phyloP scores from a whole-genome alignment of 164 flowering plant species.

The Umbellularia californica region DNA sequence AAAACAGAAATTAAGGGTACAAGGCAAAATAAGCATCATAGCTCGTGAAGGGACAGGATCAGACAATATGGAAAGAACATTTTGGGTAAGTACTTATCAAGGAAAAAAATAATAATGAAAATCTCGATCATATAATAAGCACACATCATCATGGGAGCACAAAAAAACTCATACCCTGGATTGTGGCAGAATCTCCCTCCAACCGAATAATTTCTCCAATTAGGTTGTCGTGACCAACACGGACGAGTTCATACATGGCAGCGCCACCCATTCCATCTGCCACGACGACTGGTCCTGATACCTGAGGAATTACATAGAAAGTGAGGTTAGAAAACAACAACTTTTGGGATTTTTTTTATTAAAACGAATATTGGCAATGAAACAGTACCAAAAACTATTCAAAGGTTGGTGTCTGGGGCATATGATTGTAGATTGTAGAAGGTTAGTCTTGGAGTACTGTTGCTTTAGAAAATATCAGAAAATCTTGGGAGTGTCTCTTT shows the following conservation, averaged over 20 bases:
- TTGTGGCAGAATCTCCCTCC: slow-evolving; percentile 99
- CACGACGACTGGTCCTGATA: slow-evolving; percentile 97
- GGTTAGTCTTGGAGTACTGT: no score
- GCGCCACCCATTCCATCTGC: slow-evolving; percentile 99
- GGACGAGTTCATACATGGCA: slow-evolving; percentile 99
- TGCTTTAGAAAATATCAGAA: no score
- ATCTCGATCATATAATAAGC: neutral
- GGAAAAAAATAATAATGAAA: neutral
- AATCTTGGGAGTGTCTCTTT: neutral
- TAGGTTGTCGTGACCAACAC: slow-evolving; percentile 96
- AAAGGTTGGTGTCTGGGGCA: no score
- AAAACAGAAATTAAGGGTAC: neutral
- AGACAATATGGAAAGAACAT: no score
- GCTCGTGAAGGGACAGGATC: neutral
- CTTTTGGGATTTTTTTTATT: no score
- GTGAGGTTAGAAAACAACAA: neutral
- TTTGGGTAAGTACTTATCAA: no score
- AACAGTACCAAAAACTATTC: neutral
- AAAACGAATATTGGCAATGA: neutral
- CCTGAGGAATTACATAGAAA: slow-evolving; percentile 34
- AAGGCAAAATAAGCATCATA: neutral
- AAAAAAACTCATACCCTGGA: slow-evolving; percentile 65
- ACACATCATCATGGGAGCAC: neutral
- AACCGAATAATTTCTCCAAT: slow-evolving; percentile 99
- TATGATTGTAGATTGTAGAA: no score